Conservation (phyloP, 805 yeast species). For the Starmerella vaccinii region DNA sequence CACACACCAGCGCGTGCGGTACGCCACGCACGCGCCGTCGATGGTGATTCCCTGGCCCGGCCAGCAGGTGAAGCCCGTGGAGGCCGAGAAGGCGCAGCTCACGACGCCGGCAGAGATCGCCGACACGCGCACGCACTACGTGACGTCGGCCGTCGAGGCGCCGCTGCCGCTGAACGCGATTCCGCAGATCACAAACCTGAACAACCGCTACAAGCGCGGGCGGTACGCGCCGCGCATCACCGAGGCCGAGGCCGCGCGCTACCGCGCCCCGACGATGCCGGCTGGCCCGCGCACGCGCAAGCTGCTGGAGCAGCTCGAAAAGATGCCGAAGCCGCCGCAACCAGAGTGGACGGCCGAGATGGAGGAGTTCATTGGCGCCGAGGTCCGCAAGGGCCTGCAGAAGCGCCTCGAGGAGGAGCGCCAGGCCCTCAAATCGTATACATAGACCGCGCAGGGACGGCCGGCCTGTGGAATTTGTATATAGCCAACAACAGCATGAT, state of each 20-base stretch:
- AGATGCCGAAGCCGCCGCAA: constrained; percentile 28
- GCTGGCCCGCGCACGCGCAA: constrained; percentile 42
- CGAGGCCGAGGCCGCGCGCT: constrained; percentile 49
- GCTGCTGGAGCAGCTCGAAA: constrained; percentile 30
- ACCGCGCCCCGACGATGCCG: constrained; percentile 72
- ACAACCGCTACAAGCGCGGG: constrained; percentile 53
- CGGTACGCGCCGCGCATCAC: constrained; percentile 42
- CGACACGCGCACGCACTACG: constrained; percentile 64
- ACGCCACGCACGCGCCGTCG: constrained; percentile 57
- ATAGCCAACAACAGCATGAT: background rate
- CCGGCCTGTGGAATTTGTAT: background rate
- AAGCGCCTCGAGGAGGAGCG: constrained; percentile 16
- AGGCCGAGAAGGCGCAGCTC: constrained; percentile 33
- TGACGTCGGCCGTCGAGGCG: constrained; percentile 52
- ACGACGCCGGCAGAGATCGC: constrained; percentile 50
- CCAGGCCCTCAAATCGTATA: constrained; percentile 4
- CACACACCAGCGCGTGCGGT: constrained; percentile 64
- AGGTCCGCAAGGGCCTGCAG: constrained; percentile 26
- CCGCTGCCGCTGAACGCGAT: constrained; percentile 63
- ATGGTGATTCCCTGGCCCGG: constrained; percentile 90
- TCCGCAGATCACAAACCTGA: constrained; percentile 62
- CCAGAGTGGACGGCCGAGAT: constrained; percentile 42
- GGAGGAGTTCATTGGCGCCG: constrained; percentile 43
- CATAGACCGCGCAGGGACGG: background rate
- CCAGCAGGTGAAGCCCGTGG: constrained; percentile 32